Conservation (phyloP, 441 rosid species). For the Adansonia rubrostipa region DNA sequence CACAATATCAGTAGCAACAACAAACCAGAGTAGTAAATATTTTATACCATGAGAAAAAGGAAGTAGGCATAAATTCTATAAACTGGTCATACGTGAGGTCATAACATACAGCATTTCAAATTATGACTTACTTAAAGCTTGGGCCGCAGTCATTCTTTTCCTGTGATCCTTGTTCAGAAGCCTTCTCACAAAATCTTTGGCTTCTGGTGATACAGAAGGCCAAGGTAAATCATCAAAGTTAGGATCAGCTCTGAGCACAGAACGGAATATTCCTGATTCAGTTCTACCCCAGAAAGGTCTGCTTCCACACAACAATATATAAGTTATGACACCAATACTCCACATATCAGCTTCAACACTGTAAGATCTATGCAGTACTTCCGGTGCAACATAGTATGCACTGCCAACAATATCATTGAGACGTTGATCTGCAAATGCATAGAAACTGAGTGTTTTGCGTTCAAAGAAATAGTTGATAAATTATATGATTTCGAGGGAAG, state of each 20-base stretch:
- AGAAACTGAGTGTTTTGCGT: conserved; percentile 28
- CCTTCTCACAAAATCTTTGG: conserved; percentile 60
- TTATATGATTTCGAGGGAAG: not conserved
- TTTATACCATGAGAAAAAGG: not conserved
- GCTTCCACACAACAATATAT: conserved; percentile 74
- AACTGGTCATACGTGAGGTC: not conserved
- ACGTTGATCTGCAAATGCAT: conserved; percentile 57
- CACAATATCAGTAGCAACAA: not conserved
- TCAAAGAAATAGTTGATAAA: conserved; percentile 24
- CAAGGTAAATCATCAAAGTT: conserved; percentile 66
- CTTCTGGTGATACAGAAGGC: conserved; percentile 64
- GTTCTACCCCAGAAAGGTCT: conserved; percentile 74
- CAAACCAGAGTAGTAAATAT: not conserved
- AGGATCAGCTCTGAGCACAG: conserved; percentile 69
- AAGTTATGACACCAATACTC: conserved; percentile 72
- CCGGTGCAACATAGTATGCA: conserved; percentile 47
- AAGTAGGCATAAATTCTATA: not conserved
- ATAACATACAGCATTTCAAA: not conserved
- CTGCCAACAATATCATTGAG: conserved; percentile 78
- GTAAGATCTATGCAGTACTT: conserved; percentile 73
- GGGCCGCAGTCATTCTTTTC: conserved; percentile 74
- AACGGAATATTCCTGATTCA: conserved; percentile 74
- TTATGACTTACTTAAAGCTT: conserved; percentile 59
- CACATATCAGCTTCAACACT: conserved; percentile 72
- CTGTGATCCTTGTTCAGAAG: conserved; percentile 71